Evolutionary conservation across 345 rosid species (phyloP).

Genomic region (Carallia brachiata): DNA sequence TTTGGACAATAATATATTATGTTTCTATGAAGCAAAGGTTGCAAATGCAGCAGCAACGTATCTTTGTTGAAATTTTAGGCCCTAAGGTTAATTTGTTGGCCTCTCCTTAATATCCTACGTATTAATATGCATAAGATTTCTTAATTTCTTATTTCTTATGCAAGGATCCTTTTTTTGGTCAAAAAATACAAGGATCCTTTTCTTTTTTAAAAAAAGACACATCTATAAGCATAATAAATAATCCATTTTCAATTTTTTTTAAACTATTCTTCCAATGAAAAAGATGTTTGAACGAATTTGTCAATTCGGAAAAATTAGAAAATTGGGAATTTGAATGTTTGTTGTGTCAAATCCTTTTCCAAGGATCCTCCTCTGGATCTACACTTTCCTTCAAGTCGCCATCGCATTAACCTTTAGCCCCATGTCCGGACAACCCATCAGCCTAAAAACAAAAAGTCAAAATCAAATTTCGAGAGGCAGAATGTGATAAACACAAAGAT

Average conservation of each 20-base stretch:
- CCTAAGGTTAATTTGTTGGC: too few relatives aligned
- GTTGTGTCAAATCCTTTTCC: constrained; percentile 56
- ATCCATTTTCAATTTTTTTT: too few relatives aligned
- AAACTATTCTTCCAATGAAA: neutral
- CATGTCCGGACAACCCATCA: constrained; percentile 41
- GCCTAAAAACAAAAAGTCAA: constrained; percentile 27
- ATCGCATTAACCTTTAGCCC: constrained; percentile 39
- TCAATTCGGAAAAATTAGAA: neutral
- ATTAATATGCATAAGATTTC: too few relatives aligned
- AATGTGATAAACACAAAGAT: neutral
- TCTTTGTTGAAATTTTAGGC: too few relatives aligned
- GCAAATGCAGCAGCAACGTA: too few relatives aligned
- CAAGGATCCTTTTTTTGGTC: too few relatives aligned
- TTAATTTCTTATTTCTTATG: too few relatives aligned
- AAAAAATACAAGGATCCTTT: too few relatives aligned
- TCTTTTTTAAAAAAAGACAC: neutral
- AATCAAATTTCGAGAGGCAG: constrained; percentile 8
- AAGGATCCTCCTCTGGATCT: constrained; percentile 56
- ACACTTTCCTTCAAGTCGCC: constrained; percentile 50
- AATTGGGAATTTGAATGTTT: constrained; percentile 5
- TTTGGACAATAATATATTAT: too few relatives aligned
- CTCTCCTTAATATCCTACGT: too few relatives aligned
- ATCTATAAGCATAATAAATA: neutral
- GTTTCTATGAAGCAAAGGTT: too few relatives aligned
- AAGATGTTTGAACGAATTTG: constrained; percentile 13